Evolutionary conservation across 192 early-diverging fungal species (phyloP).

Genomic region (Phlyctochytrium bullatum): DNA sequence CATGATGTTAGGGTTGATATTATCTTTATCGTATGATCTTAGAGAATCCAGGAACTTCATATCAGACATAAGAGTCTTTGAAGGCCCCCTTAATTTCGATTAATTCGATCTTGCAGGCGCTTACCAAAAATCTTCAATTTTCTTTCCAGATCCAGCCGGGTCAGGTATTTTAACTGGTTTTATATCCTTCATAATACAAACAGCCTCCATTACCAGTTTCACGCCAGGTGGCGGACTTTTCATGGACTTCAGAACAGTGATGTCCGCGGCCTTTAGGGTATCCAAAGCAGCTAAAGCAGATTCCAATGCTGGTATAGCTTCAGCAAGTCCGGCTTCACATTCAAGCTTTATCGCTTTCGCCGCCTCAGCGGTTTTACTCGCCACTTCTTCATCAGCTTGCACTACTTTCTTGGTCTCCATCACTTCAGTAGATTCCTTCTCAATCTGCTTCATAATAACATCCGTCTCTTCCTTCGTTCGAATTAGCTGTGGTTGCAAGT

Average conservation of each 20-base stretch:
- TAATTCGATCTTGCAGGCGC: background rate
- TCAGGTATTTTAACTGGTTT: constrained; percentile 62
- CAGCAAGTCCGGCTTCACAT: constrained; percentile 59
- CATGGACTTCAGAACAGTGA: constrained; percentile 61
- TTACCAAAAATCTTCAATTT: constrained; percentile 57
- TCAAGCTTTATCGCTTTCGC: constrained; percentile 58
- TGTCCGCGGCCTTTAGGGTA: constrained; percentile 57
- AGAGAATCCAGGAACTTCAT: constrained; percentile 53
- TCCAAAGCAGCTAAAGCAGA: constrained; percentile 53
- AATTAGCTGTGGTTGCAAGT: constrained; percentile 56
- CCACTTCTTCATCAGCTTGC: constrained; percentile 57
- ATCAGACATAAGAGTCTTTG: constrained; percentile 55
- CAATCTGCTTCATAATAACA: constrained; percentile 56
- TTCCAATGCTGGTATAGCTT: constrained; percentile 58
- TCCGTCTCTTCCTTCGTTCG: constrained; percentile 56
- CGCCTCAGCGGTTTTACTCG: constrained; percentile 54
- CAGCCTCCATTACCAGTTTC: constrained; percentile 62
- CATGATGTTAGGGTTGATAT: constrained; percentile 55
- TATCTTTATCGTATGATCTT: constrained; percentile 60
- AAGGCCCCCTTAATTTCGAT: constrained; percentile 36
- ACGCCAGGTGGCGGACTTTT: constrained; percentile 61
- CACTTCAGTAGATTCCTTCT: constrained; percentile 59
- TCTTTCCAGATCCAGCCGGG: constrained; percentile 57
- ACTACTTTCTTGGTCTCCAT: constrained; percentile 50
- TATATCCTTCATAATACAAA: constrained; percentile 63